These are phyloP conservation scores for Fragaria vesca DNA, from an alignment of 306 rosid genomes.

Conservation along the genomic window DNA sequence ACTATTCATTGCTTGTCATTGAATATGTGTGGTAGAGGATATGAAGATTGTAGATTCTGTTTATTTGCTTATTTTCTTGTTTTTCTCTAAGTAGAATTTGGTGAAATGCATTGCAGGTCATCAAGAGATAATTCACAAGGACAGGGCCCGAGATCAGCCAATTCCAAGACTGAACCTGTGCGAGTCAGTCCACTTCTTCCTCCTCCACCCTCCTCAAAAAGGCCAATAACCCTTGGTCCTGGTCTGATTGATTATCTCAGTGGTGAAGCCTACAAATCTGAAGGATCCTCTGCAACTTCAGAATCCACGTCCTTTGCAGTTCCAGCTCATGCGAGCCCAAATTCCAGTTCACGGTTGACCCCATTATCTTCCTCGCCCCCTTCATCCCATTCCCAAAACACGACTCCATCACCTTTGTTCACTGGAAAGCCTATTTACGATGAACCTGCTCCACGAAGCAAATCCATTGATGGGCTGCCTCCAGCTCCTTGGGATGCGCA, in stretches of 20 bases:
- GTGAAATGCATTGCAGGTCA: conserved; percentile 52
- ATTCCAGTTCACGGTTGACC: conserved; percentile 37
- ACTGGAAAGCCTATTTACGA: conserved; percentile 56
- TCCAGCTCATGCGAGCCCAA: conserved; percentile 41
- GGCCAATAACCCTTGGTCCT: conserved; percentile 54
- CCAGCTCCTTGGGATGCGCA: conserved; percentile 71
- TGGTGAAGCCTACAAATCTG: conserved; percentile 77
- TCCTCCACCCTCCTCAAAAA: conserved; percentile 79
- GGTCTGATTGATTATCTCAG: conserved; percentile 82
- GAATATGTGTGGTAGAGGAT: neutral
- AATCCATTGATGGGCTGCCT: conserved; percentile 56
- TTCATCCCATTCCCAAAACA: conserved; percentile 30
- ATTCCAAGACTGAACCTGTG: conserved; percentile 41
- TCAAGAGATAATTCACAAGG: conserved; percentile 51
- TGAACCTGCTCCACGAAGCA: conserved; percentile 55
- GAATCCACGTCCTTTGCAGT: conserved; percentile 37
- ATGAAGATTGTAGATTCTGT: conserved; percentile 13
- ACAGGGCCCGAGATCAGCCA: conserved; percentile 53
- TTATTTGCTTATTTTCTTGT: neutral
- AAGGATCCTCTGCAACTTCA: conserved; percentile 37
- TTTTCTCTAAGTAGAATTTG: neutral
- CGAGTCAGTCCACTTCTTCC: conserved; percentile 59
- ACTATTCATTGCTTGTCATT: neutral
- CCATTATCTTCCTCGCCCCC: conserved; percentile 46
- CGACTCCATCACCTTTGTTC: conserved; percentile 43